Conservation (phyloP, 2,329 filamentous ascomycete species). For the Tolypocladium guangdongense region DNA sequence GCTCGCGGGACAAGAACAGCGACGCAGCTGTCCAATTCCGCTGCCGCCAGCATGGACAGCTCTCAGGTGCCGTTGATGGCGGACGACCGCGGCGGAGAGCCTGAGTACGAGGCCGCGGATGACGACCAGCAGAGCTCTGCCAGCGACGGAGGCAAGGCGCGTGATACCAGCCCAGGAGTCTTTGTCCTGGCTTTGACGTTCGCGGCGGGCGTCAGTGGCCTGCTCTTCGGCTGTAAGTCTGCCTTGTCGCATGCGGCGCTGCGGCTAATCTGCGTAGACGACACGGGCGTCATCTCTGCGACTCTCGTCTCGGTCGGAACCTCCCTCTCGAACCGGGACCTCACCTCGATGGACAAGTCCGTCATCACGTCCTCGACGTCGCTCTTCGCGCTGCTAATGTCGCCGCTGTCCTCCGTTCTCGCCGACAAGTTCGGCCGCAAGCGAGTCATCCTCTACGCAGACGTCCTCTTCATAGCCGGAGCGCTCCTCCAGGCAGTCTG, state of each 20-base stretch:
- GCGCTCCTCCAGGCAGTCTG: slow-evolving; percentile 54
- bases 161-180: slow-evolving; percentile 25
- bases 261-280: slow-evolving; percentile 31
- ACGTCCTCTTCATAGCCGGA: slow-evolving; percentile 56
- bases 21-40: neutral
- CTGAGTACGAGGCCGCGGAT: slow-evolving; percentile 18
- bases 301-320: slow-evolving; percentile 53
- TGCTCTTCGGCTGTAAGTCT: slow-evolving; percentile 55
- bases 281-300: slow-evolving; percentile 58
- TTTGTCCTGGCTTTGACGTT: slow-evolving; percentile 53
- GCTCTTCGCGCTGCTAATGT: slow-evolving; percentile 52
- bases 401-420: slow-evolving; percentile 52
- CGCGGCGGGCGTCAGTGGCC: slow-evolving; percentile 54
- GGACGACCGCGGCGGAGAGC: slow-evolving; percentile 14
- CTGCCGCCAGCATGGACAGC: slow-evolving; percentile 19
- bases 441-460: slow-evolving; percentile 51
- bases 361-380: slow-evolving; percentile 61
- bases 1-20: neutral
- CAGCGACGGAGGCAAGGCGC: slow-evolving; percentile 16
- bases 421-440: slow-evolving; percentile 52
- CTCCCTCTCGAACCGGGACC: slow-evolving; percentile 43
- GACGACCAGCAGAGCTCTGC: slow-evolving; percentile 10
- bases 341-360: slow-evolving; percentile 57
- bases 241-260: neutral
- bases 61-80: slow-evolving; percentile 28